Base-by-base conservation (phyloP, 1,284 basidiomycete species). In the Leccinum angustisporum region DNA sequence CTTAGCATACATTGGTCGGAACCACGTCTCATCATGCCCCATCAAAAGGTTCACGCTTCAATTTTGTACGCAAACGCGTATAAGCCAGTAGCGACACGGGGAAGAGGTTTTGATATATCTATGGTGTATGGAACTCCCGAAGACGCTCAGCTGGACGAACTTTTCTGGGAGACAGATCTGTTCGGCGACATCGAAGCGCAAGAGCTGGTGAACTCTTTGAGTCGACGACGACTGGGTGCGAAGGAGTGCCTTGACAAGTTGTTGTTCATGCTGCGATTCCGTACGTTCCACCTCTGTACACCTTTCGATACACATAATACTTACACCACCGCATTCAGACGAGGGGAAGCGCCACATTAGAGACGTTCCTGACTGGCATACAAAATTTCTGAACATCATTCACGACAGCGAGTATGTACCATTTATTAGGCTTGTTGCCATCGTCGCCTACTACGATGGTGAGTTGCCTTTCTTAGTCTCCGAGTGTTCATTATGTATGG, bases 371-470 rank as follows among this genome's bases (percentile, higher is more conserved):
- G 0, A 46, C 9, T 73, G 66, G 68, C 38, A 56, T 31, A 3
- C 18, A 5, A 18, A 27, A 33, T 60, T 72, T 14, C 46, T 9
- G 18, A 30, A 21, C 1, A 46, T 75, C 43, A 64, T 72, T 11
- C 5, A 21, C 16, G 56, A 59, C 4, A 31, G 4, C 14, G 21
- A 59, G 4, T 59, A 61, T 33, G 51, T 64, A 1, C 25, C 60
- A 0, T 58, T 74, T 4, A 63, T 71, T 2, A 65, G 59, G 38
- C 65, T 72, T 8, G 66, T 65, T 13, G 58, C 64, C 10, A 60
- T 70, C 5, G 61, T 74, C 1, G 70, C 68, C 10, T 74, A 69
- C 54, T 68, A 65, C 13, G 18, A 48, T 18, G 43, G 71, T 72
- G 36, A 63, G 61, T 21, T 64, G 71, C 72, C 8, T 13, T 31